These are phyloP conservation scores for Cryptosporidium sp. DNA, from an alignment of 169 alveolate genomes.

Conservation along the genomic window DNA sequence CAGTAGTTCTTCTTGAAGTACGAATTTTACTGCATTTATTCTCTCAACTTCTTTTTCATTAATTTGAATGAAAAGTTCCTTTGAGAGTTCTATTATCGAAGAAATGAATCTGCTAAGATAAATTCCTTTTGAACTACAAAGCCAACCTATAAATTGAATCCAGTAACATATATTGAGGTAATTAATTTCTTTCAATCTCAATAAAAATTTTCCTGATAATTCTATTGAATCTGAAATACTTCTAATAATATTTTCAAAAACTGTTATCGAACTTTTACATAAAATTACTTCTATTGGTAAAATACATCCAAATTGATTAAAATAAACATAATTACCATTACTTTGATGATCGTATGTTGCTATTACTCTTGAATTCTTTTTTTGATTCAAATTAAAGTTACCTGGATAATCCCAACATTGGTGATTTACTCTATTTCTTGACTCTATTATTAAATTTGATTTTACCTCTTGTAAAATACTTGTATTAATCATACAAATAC, in stretches of 20 bases:
- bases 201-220: background rate
- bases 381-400: slow-evolving; percentile 15
- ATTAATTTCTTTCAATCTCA: background rate
- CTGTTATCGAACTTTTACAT: background rate
- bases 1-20: slow-evolving; percentile 40
- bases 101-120: slow-evolving; percentile 39
- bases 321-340: slow-evolving; percentile 35
- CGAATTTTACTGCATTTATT: slow-evolving; percentile 31
- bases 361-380: slow-evolving; percentile 5
- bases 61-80: background rate
- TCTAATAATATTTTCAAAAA: slow-evolving; percentile 37
- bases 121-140: background rate
- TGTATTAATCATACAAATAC: slow-evolving; percentile 23
- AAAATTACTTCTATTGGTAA: slow-evolving; percentile 58
- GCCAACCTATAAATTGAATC: slow-evolving; percentile 59
- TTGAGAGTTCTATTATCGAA: slow-evolving; percentile 16
- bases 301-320: slow-evolving; percentile 22
- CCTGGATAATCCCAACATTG: slow-evolving; percentile 58
- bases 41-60: background rate
- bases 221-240: slow-evolving; percentile 28
- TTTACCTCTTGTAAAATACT: slow-evolving; percentile 9
- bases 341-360: background rate
- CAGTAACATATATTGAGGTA: slow-evolving; percentile 33
- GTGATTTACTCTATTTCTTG: slow-evolving; percentile 28
- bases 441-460: slow-evolving; percentile 10